These are phyloP conservation scores for Heliocybe sulcata DNA, from an alignment of 1,284 basidiomycete genomes.

Conservation along the genomic window DNA sequence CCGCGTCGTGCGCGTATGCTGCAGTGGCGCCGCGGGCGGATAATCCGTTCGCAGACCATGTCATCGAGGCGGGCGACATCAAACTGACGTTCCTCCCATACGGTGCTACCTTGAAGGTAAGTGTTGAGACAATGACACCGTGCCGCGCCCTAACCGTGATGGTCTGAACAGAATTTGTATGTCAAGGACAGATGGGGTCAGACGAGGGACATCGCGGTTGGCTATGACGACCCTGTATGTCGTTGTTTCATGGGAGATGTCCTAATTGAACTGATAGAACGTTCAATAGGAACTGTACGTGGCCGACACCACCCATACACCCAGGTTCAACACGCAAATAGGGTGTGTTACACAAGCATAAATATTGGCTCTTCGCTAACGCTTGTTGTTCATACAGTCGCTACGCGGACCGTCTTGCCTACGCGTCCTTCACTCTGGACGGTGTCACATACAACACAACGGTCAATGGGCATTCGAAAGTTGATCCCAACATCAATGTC, in stretches of 20 bases:
- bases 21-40: neutral
- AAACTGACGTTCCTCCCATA: neutral
- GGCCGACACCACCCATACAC: neutral
- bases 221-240: slow-evolving; percentile 1
- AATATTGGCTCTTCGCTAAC: neutral
- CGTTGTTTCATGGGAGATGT: neutral
- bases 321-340: slow-evolving; percentile 1
- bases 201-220: neutral
- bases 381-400: neutral
- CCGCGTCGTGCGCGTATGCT: neutral
- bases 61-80: neutral
- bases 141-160: neutral
- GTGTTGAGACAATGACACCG: neutral
- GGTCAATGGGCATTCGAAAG: slow-evolving; percentile 1
- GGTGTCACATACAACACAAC: slow-evolving; percentile 2
- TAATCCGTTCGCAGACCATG: neutral
- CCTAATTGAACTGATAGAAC: neutral
- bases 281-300: neutral
- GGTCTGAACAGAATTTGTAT: neutral
- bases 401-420: slow-evolving; percentile 1
- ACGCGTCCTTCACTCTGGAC: slow-evolving; percentile 1
- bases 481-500: neutral
- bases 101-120: slow-evolving; percentile 1
- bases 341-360: neutral
- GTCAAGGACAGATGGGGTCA: slow-evolving; percentile 2